Base-by-base conservation (phyloP, 2,329 filamentous ascomycete genomes). In the Fusarium cicatricum region DNA sequence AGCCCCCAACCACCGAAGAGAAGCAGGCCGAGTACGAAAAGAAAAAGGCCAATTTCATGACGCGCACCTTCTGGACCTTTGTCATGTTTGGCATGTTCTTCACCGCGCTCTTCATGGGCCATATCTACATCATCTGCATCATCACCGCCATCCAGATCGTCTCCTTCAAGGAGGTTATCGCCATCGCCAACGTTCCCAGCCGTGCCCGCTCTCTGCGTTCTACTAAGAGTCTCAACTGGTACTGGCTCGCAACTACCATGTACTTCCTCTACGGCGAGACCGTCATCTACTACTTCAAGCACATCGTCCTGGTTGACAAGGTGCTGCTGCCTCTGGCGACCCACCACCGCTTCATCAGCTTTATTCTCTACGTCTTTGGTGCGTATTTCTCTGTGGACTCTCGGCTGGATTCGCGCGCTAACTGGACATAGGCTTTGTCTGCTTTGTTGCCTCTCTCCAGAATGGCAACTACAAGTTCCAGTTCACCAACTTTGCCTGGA, bases 261-360 rank as follows among this genome's bases (percentile, higher is more conserved):
- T 99, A 99, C 82, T 99, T 97, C 69, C 82, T 99, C 44, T 99
- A 99, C 73, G 95, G 95, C 72, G 95, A 99, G 79, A 97, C 92
- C 70, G 94, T 99, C 71, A 97, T 99, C 71, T 99, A 99, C 80
- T 99, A 99, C 79, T 99, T 99, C 80, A 99, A 99, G 83, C 95
- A 99, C 74, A 94, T 99, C 65, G 88, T 99, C 37, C 80, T 99
- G 55, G 93, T 99, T 39, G 95, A 99, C 77, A 91, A 90, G 75
- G 90, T 98, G 39, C 82, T 99, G 58, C 81, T 97, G 53, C 95
- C 95, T 9, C 87, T 99, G 73, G 93, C 95, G 49, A 98, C 94
- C 14, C 95, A 99, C 79, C 95, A 99, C 75, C 86, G 95, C 66
- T 99, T 99, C 81, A 97, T 99, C 75, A 97, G 93, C 81, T 98